phyloP scores from a whole-genome alignment of 2,329 filamentous ascomycete species.

The Neobulgaria alba region DNA sequence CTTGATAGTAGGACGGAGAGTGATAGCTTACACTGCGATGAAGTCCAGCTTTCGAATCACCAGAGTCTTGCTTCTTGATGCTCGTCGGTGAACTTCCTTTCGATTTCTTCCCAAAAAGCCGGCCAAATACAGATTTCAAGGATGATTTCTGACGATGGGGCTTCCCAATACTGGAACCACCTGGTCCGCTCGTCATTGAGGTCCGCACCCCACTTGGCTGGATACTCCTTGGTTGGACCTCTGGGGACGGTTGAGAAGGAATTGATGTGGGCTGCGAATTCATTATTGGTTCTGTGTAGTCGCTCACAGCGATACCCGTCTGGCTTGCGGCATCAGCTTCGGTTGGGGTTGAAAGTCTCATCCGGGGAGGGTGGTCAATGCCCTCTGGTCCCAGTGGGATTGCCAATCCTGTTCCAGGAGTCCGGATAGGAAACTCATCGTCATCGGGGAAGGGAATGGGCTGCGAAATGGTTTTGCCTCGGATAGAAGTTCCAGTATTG shows the following conservation, averaged over 20 bases:
- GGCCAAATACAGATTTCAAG: slow-evolving; percentile 46
- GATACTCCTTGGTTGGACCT: slow-evolving; percentile 11
- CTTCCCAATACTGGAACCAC: slow-evolving; percentile 28
- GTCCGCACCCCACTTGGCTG: slow-evolving; percentile 35
- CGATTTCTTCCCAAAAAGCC: slow-evolving; percentile 50
- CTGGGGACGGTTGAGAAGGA: slow-evolving; percentile 12
- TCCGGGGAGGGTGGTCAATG: slow-evolving; percentile 12
- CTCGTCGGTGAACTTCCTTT: slow-evolving; percentile 30
- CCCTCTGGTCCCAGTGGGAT: slow-evolving; percentile 25
- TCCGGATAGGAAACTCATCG: slow-evolving; percentile 46
- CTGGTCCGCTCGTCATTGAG: slow-evolving; percentile 39
- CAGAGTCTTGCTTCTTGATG: slow-evolving; percentile 6
- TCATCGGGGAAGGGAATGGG: slow-evolving; percentile 51
- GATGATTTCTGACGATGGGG: slow-evolving; percentile 46
- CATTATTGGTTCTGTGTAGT: slow-evolving; percentile 6
- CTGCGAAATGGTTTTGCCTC: slow-evolving; percentile 38
- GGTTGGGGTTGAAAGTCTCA: slow-evolving; percentile 14
- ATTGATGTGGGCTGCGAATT: slow-evolving; percentile 3
- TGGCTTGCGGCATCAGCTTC: slow-evolving; percentile 10
- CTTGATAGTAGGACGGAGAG: not conserved
- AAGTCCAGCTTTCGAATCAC: slow-evolving; percentile 24
- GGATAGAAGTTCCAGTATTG: slow-evolving; percentile 39
- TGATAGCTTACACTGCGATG: slow-evolving; percentile 43
- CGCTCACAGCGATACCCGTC: slow-evolving; percentile 9
- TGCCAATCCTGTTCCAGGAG: slow-evolving; percentile 33